phyloP scores from a whole-genome alignment of 495 filamentous ascomycete genomes.

The Podospora pseudoanserina region DNA sequence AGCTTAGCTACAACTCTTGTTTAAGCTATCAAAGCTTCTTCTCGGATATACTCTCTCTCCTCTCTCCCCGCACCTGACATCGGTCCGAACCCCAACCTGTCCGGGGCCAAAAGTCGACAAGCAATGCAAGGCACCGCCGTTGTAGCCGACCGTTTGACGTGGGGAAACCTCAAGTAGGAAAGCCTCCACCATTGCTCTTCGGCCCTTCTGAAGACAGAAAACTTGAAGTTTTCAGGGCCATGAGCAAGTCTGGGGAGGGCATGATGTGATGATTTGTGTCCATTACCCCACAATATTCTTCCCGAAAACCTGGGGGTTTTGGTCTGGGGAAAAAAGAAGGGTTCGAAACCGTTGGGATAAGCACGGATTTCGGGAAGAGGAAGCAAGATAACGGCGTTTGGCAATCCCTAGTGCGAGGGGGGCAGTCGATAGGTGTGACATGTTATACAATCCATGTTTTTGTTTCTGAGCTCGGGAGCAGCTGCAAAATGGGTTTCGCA shows the following conservation, averaged over 20 bases:
- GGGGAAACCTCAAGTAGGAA: not conserved
- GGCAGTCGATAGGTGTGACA: not conserved
- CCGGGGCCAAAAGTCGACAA: not conserved
- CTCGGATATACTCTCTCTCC: not conserved
- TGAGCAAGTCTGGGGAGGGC: not conserved
- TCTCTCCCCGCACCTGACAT: slow-evolving; percentile 6
- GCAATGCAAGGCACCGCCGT: not conserved
- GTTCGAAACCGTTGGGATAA: not conserved
- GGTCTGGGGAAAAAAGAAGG: not conserved
- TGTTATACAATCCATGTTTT: not conserved
- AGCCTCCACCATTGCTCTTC: slow-evolving; percentile 1
- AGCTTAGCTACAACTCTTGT: not conserved
- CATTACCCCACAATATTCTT: slow-evolving; percentile 6
- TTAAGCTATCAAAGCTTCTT: not conserved
- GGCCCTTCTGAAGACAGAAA: slow-evolving; percentile 11
- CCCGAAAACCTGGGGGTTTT: not conserved
- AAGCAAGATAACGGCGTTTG: not conserved
- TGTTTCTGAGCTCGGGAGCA: not conserved
- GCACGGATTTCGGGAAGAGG: not conserved
- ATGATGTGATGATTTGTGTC: not conserved
- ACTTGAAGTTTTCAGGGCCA: not conserved
- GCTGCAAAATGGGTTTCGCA: not conserved
- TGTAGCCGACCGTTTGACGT: slow-evolving; percentile 5
- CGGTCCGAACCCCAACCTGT: slow-evolving; percentile 15
- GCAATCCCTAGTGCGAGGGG: not conserved